phyloP scores from a whole-genome alignment of 495 filamentous ascomycete species.

The Pyrenula aspistea region DNA sequence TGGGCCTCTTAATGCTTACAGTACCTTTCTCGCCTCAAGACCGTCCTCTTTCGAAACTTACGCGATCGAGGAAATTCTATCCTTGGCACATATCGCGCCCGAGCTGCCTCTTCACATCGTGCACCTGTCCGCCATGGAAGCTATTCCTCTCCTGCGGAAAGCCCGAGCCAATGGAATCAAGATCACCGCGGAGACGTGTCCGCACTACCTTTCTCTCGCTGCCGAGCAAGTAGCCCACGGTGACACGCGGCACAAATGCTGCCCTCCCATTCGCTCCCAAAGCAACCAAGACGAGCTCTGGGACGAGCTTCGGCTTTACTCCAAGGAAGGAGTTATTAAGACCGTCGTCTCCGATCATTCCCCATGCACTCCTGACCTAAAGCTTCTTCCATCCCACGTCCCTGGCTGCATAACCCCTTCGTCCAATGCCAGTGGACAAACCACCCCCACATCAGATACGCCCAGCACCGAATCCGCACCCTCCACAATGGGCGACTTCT shows the following conservation, averaged over 20 bases:
- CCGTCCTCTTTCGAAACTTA: constrained; percentile 86
- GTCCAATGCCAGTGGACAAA: not conserved
- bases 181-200: constrained; percentile 95
- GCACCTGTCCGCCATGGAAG: constrained; percentile 83
- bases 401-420: constrained; percentile 12
- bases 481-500: constrained; percentile 64
- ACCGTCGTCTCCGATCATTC: constrained; percentile 96
- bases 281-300: constrained; percentile 82
- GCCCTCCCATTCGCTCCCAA: constrained; percentile 79
- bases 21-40: constrained; percentile 84
- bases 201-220: constrained; percentile 90
- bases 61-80: constrained; percentile 77
- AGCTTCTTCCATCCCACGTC: constrained; percentile 65
- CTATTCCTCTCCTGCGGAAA: constrained; percentile 75
- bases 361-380: constrained; percentile 89
- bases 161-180: constrained; percentile 72
- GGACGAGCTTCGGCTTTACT: constrained; percentile 56
- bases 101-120: constrained; percentile 86
- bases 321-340: constrained; percentile 66
- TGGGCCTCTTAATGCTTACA: constrained; percentile 70
- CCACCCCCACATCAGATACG: constrained; percentile 1
- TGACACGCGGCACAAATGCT: constrained; percentile 95
- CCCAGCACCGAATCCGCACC: constrained; percentile 8
- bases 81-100: constrained; percentile 68
- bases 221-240: constrained; percentile 78